Base-by-base conservation (phyloP, 83 land plant genomes). In the Thuja plicata region DNA sequence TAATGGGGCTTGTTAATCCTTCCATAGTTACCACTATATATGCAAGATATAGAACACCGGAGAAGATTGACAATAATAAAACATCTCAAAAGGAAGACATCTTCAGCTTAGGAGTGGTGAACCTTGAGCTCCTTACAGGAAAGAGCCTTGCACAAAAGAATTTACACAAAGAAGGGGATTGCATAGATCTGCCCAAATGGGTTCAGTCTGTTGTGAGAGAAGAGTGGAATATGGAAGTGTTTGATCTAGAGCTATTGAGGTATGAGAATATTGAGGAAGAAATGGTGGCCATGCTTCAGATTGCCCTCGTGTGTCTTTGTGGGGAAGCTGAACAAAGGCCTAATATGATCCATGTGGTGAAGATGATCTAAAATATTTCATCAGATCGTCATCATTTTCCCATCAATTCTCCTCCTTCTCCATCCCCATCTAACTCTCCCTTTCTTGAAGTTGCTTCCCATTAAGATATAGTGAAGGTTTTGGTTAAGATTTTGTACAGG, bases 71-170 rank as follows among this genome's bases (percentile, higher is more conserved):
- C 46, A 88, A 92, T 40, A 84, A 94, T 10, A 95, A 93, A 82
- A 88, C 91, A 8, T 32, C 91, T 0, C 95, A 94, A 41, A 86
- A 93, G 5, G 88, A 94, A 17, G 97, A 96, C 87, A 92, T 96
- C n/a, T 96, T 93, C 89, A 96, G 96, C 87, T 94, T 92, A 89
- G 96, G 96, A 0, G 97, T 96, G 4, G 87, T 96, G 38, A n/a
- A 94, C 13, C 94, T 96, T 0, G 97, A 96, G 88, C 89, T 96
- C 15, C 92, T 96, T n/a, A 96, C 97, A 4, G 96, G 96, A 15
- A 94, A 94, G 57, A 92, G 93, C 11, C 95, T 95, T n/a, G 71
- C 90, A 13, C 92, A 92, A 46, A 32, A 30, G 77, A 62, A 70
- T 2, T 9, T 46, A 27, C 66, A 89, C 0, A 54, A 83, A 3